Evolutionary conservation across 2,329 filamentous ascomycete genomes (phyloP).

Genomic region (Fusarium luffae): DNA sequence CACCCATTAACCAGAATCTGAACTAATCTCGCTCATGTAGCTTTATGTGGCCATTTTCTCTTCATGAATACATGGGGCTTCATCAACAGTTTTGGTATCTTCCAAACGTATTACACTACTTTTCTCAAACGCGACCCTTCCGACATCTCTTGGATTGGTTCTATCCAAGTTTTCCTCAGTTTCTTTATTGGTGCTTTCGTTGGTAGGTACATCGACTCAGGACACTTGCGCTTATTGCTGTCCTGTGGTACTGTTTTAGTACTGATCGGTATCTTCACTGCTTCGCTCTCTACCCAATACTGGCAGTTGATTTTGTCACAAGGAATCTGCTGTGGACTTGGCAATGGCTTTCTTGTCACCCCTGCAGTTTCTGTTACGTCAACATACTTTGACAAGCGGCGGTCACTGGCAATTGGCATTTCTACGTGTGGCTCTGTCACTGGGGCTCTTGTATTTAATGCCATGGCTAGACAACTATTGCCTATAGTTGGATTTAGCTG

Average conservation of each 20-base stretch:
- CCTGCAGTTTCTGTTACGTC: conserved; percentile 10
- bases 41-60: conserved; percentile 19
- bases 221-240: conserved; percentile 54
- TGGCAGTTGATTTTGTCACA: conserved; percentile 22
- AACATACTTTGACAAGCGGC: conserved; percentile 9
- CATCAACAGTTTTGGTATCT: conserved; percentile 63
- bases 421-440: conserved; percentile 2
- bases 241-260: neutral
- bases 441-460: conserved; percentile 6
- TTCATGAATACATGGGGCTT: conserved; percentile 56
- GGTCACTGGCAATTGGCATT: conserved; percentile 11
- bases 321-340: conserved; percentile 14
- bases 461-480: conserved; percentile 11
- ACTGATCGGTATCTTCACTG: conserved; percentile 4
- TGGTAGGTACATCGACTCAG: conserved; percentile 63
- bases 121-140: conserved; percentile 54
- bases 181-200: conserved; percentile 64
- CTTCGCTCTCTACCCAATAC: conserved; percentile 3
- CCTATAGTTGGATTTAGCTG: conserved; percentile 13
- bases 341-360: conserved; percentile 13
- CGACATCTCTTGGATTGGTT: conserved; percentile 65
- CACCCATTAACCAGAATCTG: conserved; percentile 29
- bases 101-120: conserved; percentile 60
- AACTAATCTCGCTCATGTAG: conserved; percentile 38
- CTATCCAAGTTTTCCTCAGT: conserved; percentile 62